phyloP scores from a whole-genome alignment of 805 yeast species.

The Metschnikowia anglica region DNA sequence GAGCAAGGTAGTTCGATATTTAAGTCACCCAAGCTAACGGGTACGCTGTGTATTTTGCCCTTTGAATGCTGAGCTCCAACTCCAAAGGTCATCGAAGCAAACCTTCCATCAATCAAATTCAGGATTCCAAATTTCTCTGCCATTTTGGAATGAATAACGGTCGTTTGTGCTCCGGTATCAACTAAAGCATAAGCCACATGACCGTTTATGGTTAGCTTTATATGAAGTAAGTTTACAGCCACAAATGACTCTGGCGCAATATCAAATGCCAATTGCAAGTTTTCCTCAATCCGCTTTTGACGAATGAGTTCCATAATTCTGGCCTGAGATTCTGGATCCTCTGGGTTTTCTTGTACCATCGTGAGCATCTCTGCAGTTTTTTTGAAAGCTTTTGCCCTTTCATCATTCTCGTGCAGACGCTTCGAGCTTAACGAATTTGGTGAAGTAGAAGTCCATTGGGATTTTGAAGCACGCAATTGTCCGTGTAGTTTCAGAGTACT shows the following conservation, averaged over 20 bases:
- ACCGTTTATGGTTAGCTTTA: conserved; percentile 76
- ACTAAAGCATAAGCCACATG: conserved; percentile 85
- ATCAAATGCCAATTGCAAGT: conserved; percentile 76
- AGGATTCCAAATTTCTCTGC: conserved; percentile 72
- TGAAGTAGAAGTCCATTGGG: no score
- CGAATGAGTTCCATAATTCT: conserved; percentile 62
- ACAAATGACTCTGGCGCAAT: conserved; percentile 89
- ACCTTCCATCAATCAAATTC: conserved; percentile 75
- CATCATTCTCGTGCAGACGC: neutral
- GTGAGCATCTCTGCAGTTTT: neutral
- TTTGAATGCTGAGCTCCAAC: conserved; percentile 79
- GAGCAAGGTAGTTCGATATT: conserved; percentile 41
- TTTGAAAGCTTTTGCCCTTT: neutral
- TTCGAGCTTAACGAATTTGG: no score
- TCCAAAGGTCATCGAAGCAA: conserved; percentile 81
- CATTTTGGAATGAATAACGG: conserved; percentile 75
- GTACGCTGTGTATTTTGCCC: conserved; percentile 88
- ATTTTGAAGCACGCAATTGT: neutral
- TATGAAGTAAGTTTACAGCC: conserved; percentile 77
- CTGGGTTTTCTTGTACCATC: neutral
- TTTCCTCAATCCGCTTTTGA: conserved; percentile 75
- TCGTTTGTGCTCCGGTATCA: conserved; percentile 93
- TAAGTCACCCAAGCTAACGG: conserved; percentile 68
- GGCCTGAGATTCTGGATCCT: conserved; percentile 62
- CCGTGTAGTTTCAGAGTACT: neutral